phyloP scores from a whole-genome alignment of 768 basidiomycete genomes.

The Amanita brunnescens region DNA sequence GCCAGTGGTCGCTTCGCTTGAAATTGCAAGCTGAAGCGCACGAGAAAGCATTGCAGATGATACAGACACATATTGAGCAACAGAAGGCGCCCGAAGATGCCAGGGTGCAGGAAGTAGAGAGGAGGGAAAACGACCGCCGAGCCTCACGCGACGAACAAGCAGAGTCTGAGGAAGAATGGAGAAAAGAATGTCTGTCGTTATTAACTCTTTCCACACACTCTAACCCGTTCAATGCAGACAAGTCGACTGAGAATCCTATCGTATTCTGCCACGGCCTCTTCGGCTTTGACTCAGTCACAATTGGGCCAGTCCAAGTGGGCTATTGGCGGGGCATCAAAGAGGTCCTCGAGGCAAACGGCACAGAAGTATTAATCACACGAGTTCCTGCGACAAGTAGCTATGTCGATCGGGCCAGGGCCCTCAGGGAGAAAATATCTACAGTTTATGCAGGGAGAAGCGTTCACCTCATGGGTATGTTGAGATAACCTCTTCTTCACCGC shows the following conservation, averaged over 20 bases:
- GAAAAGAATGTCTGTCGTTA: constrained; percentile 52
- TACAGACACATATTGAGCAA: too few species aligned
- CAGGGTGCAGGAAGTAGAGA: too few species aligned
- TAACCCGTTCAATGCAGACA: constrained; percentile 37
- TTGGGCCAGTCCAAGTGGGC: constrained; percentile 74
- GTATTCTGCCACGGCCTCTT: constrained; percentile 95
- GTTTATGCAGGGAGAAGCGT: constrained; percentile 77
- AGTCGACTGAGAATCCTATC: constrained; percentile 72
- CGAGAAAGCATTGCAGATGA: too few species aligned
- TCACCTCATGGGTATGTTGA: constrained; percentile 69
- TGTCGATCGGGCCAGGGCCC: constrained; percentile 79
- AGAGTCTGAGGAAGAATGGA: constrained; percentile 27
- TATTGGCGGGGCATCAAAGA: constrained; percentile 98
- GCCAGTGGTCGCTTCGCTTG: too few species aligned
- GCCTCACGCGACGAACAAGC: constrained; percentile 46
- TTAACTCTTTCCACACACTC: constrained; percentile 4
- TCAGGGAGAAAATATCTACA: constrained; percentile 74
- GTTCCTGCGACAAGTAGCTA: constrained; percentile 91
- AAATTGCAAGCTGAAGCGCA: too few species aligned
- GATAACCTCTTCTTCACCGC: constrained; percentile 3
- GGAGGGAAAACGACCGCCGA: too few species aligned
- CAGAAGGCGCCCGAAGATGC: too few species aligned
- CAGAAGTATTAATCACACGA: constrained; percentile 85
- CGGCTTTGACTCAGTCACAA: constrained; percentile 80
- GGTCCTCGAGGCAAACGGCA: constrained; percentile 80